Evolutionary conservation across 495 filamentous ascomycete genomes (phyloP), one percentile per base, ranked within the genome.

Genomic region (Lindgomyces ingoldianus): DNA sequence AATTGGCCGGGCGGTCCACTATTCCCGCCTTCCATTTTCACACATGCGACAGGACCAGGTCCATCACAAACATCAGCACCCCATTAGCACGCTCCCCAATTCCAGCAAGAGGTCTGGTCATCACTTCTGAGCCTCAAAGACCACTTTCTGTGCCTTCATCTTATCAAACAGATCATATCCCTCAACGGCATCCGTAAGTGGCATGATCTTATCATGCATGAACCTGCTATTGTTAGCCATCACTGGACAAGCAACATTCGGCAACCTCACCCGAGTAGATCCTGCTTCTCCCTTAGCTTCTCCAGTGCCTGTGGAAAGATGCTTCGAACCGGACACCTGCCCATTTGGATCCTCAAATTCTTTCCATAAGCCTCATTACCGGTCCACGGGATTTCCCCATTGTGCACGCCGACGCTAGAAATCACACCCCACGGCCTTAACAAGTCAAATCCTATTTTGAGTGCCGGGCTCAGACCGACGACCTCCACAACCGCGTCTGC

Each of bases 151-250:
- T 57, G 85, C 91, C 78, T 94, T 87, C 91, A 93, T 92, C 64
- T 87, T 85, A 70, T 98, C 90, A 77, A 96, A 97, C 21, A 97
- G 74, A 42, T 95, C 89, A 77, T 96, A 97, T 9, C 88, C 94
- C 73, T 93, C 89, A 14, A 92, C 87, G 1, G 92, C 94, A 63
- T 91, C 79, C 2, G 84, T 83, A 44, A 97, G 80, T 21, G 90
- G 90, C 91, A 97, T 96, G 70, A 96, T 88, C 72, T 93, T 91
- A 62, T 96, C 91, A 8, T 87, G 85, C 90, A 97, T 95, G 79
- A 96, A 96, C 44, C 91, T 76, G 60, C 48, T 74, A 44, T 39
- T 6, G 76, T 64, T 46, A 64, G 42, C 57, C 33, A 71, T 56
- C 58, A 57, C 51, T 26, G 25, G 25, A 12, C 22, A 18, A 41